phyloP scores from a whole-genome alignment of 1,139 yeast genomes.

The Sugiyamaella paludigena region DNA sequence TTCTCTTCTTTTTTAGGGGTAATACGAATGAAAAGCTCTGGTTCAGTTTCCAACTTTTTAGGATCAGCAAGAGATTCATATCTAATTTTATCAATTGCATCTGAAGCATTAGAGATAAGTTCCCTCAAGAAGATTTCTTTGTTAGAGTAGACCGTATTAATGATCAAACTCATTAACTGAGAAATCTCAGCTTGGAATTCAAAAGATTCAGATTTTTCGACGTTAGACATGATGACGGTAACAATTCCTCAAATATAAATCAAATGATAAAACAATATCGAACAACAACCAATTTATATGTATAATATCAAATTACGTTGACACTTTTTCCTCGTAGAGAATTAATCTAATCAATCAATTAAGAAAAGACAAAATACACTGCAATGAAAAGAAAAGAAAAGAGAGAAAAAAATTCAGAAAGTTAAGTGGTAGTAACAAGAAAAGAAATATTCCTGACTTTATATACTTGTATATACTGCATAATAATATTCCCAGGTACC shows the following conservation, averaged over 20 bases:
- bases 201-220: constrained; percentile 37
- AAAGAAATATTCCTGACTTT: constrained; percentile 10
- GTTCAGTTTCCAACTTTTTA: constrained; percentile 87
- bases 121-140: constrained; percentile 99
- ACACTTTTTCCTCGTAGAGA: no score
- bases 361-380: no score
- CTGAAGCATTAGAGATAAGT: constrained; percentile 96
- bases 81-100: constrained; percentile 95
- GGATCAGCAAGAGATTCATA: constrained; percentile 95
- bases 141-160: constrained; percentile 99
- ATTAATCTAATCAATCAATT: no score
- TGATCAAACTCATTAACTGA: constrained; percentile 99
- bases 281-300: no score
- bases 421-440: background rate
- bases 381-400: constrained; percentile 4
- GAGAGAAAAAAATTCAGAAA: background rate
- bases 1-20: constrained; percentile 95
- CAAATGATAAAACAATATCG: no score
- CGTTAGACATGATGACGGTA: constrained; percentile 4
- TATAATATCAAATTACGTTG: no score
- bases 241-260: background rate
- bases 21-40: constrained; percentile 94
- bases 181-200: constrained; percentile 99
- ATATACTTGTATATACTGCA: constrained; percentile 3
- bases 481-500: background rate